Evolutionary conservation across 2,329 filamentous ascomycete genomes (phyloP).

Genomic region (Beauveria sp.): DNA sequence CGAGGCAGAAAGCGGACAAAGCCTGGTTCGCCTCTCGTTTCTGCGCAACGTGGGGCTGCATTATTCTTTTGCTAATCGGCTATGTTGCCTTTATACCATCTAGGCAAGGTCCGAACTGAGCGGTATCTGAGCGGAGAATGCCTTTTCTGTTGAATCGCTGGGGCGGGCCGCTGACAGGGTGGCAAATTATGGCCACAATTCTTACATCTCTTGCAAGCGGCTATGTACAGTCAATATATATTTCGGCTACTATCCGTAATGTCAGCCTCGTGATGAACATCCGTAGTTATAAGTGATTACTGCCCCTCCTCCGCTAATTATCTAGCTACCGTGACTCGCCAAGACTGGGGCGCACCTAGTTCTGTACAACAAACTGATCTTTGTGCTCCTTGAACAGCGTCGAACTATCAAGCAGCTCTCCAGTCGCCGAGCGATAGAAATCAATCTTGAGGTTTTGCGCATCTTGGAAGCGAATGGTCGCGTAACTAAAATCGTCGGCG

Average conservation of each 20-base stretch:
- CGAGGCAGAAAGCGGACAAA: not conserved
- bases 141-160: not conserved
- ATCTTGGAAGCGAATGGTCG: constrained; percentile 39
- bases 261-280: not conserved
- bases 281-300: not conserved
- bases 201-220: not conserved
- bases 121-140: not conserved
- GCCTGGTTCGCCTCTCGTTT: not conserved
- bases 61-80: not conserved
- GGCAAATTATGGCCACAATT: not conserved
- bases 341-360: not conserved
- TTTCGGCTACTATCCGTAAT: not conserved
- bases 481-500: constrained; percentile 45
- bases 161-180: not conserved
- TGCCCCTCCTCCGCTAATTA: not conserved
- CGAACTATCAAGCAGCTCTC: constrained; percentile 39
- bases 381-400: constrained; percentile 41
- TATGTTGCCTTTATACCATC: not conserved
- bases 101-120: not conserved
- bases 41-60: not conserved
- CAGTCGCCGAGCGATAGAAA: constrained; percentile 42
- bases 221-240: not conserved
- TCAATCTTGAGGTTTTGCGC: constrained; percentile 38
- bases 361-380: constrained; percentile 32
- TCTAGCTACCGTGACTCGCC: not conserved